These are phyloP conservation scores for Gossypium anomalum DNA, from an alignment of 345 rosid species.

Conservation along the genomic window DNA sequence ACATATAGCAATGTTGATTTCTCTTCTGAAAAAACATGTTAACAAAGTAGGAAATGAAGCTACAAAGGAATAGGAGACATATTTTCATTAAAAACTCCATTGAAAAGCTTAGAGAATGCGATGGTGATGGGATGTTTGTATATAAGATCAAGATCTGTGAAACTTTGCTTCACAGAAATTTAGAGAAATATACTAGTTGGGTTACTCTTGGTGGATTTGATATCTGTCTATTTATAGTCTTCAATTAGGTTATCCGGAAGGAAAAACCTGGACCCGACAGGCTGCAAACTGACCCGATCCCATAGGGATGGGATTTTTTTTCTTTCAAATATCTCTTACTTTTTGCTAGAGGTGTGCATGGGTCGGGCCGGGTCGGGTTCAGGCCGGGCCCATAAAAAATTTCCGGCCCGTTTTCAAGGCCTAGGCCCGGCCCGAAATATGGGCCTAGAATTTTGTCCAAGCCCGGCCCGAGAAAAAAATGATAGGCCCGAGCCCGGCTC, in stretches of 20 bases:
- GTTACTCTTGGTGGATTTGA: neutral
- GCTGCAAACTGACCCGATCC: too few relatives aligned
- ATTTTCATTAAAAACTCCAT: slow-evolving; percentile 5
- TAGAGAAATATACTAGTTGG: neutral
- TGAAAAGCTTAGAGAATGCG: neutral
- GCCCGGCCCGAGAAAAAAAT: too few relatives aligned
- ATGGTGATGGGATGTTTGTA: neutral
- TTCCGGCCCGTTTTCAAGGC: too few relatives aligned
- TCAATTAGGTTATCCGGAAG: neutral
- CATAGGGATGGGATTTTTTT: too few relatives aligned
- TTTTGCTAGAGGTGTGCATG: too few relatives aligned
- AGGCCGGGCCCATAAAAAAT: too few relatives aligned
- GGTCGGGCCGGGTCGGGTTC: too few relatives aligned
- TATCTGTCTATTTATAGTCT: neutral
- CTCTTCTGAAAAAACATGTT: slow-evolving; percentile 27
- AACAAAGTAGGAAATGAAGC: neutral
- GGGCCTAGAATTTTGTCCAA: too few relatives aligned
- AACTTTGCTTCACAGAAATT: neutral
- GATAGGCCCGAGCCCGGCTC: too few relatives aligned
- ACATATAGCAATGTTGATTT: slow-evolving; percentile 53
- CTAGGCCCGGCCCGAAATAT: too few relatives aligned
- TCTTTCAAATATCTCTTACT: too few relatives aligned
- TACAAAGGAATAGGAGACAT: neutral
- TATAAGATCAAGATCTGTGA: neutral
- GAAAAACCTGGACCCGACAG: too few relatives aligned